Evolutionary conservation across 805 yeast genomes (phyloP).

Genomic region (Spathaspora gorwiae): DNA sequence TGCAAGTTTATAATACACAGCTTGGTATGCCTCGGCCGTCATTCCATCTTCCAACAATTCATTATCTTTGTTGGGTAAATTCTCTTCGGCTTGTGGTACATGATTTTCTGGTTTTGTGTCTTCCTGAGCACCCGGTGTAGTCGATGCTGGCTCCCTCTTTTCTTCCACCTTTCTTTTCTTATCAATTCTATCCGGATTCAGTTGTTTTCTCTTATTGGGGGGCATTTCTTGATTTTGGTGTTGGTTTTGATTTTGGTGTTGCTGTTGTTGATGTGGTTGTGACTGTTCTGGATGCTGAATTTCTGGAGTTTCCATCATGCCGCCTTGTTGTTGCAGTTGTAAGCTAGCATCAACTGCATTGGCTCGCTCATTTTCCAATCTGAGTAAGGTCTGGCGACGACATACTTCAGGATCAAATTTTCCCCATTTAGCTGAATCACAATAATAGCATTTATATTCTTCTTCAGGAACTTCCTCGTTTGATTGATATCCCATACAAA

Average conservation of each 20-base stretch:
- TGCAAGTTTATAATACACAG: slow-evolving; percentile 46
- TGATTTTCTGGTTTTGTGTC: not conserved
- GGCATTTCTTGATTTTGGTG: slow-evolving; percentile 1
- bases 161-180: slow-evolving; percentile 9
- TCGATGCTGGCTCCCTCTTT: not conserved
- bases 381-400: slow-evolving; percentile 22
- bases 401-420: slow-evolving; percentile 38
- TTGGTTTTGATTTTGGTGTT: not conserved
- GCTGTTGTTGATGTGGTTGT: not conserved
- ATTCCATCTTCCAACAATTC: slow-evolving; percentile 37
- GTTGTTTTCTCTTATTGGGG: slow-evolving; percentile 14
- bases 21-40: slow-evolving; percentile 46
- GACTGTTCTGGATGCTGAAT: not conserved
- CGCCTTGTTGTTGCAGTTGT: not conserved
- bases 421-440: slow-evolving; percentile 49
- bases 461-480: slow-evolving; percentile 77
- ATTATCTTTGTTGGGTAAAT: slow-evolving; percentile 41
- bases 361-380: slow-evolving; percentile 25
- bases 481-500: slow-evolving; percentile 76
- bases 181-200: slow-evolving; percentile 12
- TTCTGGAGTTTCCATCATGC: not conserved
- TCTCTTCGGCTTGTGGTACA: slow-evolving; percentile 1
- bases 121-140: slow-evolving; percentile 1
- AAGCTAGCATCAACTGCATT: not conserved
- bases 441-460: slow-evolving; percentile 68